Base-by-base conservation (phyloP, 2,329 filamentous ascomycete species). In the Zopfia rhizophila region DNA sequence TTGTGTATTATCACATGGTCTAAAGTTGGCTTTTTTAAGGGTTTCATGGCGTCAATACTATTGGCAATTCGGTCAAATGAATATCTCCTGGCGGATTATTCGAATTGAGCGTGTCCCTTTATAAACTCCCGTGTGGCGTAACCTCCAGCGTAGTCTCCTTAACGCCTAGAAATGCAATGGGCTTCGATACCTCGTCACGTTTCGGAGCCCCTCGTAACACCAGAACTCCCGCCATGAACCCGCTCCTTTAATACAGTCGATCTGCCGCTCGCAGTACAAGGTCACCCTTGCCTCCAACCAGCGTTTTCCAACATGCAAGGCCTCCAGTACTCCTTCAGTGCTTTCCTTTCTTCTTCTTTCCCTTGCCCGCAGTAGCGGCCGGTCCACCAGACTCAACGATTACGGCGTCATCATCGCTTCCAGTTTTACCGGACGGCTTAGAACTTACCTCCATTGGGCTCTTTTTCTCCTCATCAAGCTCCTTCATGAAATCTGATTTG, bases 401-500 rank as follows among this genome's bases (percentile, higher is more conserved):
- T 17, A 96, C 89, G 13, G 85, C 84, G 66, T 92, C 88, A 48
- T 91, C 88, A 65, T 88, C 84, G 66, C 85, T 87, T 28, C 56
- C 66, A 13, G 42, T 50, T 30, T 45, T 44, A 29, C 32, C 35
- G 5, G 45, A 53, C 22, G 21, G 19, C 19, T 21, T 32, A 32
- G 14, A 10, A 14, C 6, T 11, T 18, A 27, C 18, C 29, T 32
- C 17, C 17, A 25, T 13, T 33, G 21, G 30, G 11, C 56, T 72
- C 7, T 45, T 47, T 55, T 69, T 68, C 38, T 79, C 83, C 18
- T 82, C 82, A 43, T 92, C 88, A 35, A 96, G 78, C 77, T 97
- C 91, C 73, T 89, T 90, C 83, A 95, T 87, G 62, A 94, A 91
- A 11, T 86, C 87, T 40, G 83, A 80, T 70, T 88, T 82, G 57